A percentile compares a stretch with the other conserved stretches of the same genome.
Conservation (phyloP, 371 early-diverging fungal genomes). For the Rhizomucor miehei region DNA sequence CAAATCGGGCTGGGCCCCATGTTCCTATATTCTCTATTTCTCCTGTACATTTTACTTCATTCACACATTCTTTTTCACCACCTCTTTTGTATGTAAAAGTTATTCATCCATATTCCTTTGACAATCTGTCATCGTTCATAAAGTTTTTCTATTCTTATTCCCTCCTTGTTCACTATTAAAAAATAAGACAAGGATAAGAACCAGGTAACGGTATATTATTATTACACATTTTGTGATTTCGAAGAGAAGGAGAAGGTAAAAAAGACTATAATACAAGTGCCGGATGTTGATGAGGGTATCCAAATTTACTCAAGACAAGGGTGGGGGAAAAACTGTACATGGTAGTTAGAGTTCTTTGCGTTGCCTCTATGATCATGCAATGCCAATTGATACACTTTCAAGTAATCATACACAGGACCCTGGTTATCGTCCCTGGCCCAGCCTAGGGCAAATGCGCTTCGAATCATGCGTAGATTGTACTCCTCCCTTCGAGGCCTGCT, state of each 20-base stretch:
- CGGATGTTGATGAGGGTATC: too few species aligned
- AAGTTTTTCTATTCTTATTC: too few species aligned
- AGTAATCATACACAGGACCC: conserved; percentile 24
- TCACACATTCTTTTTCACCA: background rate
- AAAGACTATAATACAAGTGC: too few species aligned
- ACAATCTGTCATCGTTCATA: background rate
- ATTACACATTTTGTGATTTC: too few species aligned
- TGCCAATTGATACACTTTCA: conserved; percentile 16
- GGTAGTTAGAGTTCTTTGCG: background rate
- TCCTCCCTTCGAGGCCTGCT: conserved; percentile 36
- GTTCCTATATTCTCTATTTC: too few species aligned
- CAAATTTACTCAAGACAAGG: too few species aligned
- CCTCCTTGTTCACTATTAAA: too few species aligned
- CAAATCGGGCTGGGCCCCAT: conserved; percentile 3
- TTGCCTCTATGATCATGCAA: background rate
- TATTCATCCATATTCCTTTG: background rate
- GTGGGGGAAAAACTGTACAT: background rate
- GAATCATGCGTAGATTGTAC: conserved; percentile 40
- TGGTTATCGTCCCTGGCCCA: conserved; percentile 38
- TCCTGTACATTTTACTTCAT: too few species aligned
- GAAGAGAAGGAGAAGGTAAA: too few species aligned
- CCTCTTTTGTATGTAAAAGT: background rate
- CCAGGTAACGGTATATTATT: too few species aligned
- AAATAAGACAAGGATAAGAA: too few species aligned
- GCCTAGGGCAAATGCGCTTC: conserved; percentile 41